Percentiles rank a stretch among this genome's conserved stretches.
These are phyloP conservation scores for Hansenula lynferdii DNA, from an alignment of 1,139 yeast genomes.

Conservation along the genomic window DNA sequence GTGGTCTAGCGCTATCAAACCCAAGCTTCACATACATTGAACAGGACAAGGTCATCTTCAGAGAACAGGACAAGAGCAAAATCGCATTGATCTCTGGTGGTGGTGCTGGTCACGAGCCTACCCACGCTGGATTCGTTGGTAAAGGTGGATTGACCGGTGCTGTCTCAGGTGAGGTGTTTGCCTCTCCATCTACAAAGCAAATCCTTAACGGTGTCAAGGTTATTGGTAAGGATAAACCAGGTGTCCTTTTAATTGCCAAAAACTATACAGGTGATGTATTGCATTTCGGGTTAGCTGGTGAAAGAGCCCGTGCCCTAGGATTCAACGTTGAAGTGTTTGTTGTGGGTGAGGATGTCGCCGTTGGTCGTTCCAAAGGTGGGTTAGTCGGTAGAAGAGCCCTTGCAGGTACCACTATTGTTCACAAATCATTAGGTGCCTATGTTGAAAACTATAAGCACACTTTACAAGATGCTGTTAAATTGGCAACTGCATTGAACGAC, in stretches of 20 bases:
- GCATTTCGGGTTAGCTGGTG: slow-evolving; percentile 89
- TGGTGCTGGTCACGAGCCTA: slow-evolving; percentile 94
- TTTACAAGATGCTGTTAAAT: slow-evolving; percentile 45
- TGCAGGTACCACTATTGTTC: slow-evolving; percentile 86
- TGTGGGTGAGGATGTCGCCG: slow-evolving; percentile 91
- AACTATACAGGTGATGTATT: slow-evolving; percentile 93
- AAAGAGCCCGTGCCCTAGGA: slow-evolving; percentile 78
- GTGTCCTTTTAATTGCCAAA: slow-evolving; percentile 74
- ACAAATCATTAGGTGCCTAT: slow-evolving; percentile 80
- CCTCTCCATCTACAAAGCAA: slow-evolving; percentile 89
- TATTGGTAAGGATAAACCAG: slow-evolving; percentile 43
- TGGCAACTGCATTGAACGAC: slow-evolving; percentile 58
- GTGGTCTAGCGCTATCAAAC: slow-evolving; percentile 65
- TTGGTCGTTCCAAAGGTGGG: slow-evolving; percentile 80
- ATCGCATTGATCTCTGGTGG: slow-evolving; percentile 85
- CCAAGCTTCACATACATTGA: slow-evolving; percentile 62
- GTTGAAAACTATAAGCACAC: slow-evolving; percentile 42
- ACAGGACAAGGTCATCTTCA: slow-evolving; percentile 63
- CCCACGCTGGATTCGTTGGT: slow-evolving; percentile 90
- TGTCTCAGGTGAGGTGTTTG: slow-evolving; percentile 84
- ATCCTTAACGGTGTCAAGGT: slow-evolving; percentile 59
- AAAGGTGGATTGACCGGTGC: slow-evolving; percentile 79
- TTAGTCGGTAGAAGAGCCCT: slow-evolving; percentile 92
- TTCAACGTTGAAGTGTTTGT: slow-evolving; percentile 64
- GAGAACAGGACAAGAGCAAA: slow-evolving; percentile 35